Evolutionary conservation across 495 filamentous ascomycete species (phyloP).

Genomic region (Xylaria curta): DNA sequence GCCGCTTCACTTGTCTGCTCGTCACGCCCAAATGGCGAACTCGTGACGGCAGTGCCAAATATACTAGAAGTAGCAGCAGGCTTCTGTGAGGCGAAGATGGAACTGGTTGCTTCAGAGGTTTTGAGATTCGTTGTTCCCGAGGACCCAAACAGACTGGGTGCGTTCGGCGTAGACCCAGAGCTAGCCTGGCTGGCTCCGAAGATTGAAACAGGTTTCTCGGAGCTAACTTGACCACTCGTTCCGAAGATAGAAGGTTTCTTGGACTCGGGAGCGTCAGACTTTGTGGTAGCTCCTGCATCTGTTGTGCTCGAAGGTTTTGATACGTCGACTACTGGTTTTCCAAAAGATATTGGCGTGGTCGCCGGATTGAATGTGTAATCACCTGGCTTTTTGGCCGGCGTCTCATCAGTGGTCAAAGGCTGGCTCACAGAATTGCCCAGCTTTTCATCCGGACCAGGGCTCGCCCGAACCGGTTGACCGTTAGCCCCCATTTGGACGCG

Average conservation of each 20-base stretch:
- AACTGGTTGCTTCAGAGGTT: slow-evolving; percentile 20
- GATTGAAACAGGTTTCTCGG: not conserved
- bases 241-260: slow-evolving; percentile 33
- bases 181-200: not conserved
- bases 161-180: slow-evolving; percentile 24
- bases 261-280: slow-evolving; percentile 19
- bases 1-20: slow-evolving; percentile 33
- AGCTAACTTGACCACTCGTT: slow-evolving; percentile 17
- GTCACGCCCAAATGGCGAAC: slow-evolving; percentile 33
- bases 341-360: slow-evolving; percentile 41
- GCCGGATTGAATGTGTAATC: slow-evolving; percentile 43
- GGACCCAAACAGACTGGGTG: slow-evolving; percentile 29
- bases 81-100: slow-evolving; percentile 24
- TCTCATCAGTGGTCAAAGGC: slow-evolving; percentile 26
- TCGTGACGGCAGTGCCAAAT: slow-evolving; percentile 10
- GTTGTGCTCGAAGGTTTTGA: slow-evolving; percentile 25
- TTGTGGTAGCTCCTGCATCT: slow-evolving; percentile 15
- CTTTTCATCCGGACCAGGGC: slow-evolving; percentile 49
- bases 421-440: slow-evolving; percentile 10
- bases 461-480: slow-evolving; percentile 38
- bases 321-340: slow-evolving; percentile 17
- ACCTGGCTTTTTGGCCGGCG: slow-evolving; percentile 37
- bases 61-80: slow-evolving; percentile 25
- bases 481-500: slow-evolving; percentile 46
- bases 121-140: slow-evolving; percentile 2